Conservation (phyloP, 768 basidiomycete species). For the Termitomyces sp. region DNA sequence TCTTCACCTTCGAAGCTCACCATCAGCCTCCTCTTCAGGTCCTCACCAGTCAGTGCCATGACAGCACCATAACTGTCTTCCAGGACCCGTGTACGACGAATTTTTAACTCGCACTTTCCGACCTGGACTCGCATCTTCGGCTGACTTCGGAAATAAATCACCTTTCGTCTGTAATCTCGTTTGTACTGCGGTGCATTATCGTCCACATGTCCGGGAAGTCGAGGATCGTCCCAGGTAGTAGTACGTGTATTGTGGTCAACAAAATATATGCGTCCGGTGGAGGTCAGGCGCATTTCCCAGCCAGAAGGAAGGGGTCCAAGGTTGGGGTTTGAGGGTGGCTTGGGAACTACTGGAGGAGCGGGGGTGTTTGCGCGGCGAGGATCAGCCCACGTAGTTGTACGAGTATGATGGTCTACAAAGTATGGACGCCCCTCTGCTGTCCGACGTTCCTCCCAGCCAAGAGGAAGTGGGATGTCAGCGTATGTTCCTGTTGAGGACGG, state of each 20-base stretch:
- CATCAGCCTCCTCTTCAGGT: slow-evolving; percentile 69
- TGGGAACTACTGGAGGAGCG: slow-evolving; percentile 44
- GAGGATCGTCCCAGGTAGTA: slow-evolving; percentile 92
- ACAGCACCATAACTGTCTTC: slow-evolving; percentile 86
- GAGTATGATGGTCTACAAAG: slow-evolving; percentile 71
- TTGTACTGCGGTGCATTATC: slow-evolving; percentile 94
- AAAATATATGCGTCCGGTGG: slow-evolving; percentile 83
- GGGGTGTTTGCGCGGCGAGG: slow-evolving; percentile 63
- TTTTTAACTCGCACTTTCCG: slow-evolving; percentile 86
- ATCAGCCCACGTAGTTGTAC: slow-evolving; percentile 91
- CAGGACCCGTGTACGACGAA: slow-evolving; percentile 76
- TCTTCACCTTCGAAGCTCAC: slow-evolving; percentile 80
- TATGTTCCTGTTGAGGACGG: slow-evolving; percentile 38
- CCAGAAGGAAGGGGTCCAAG: slow-evolving; percentile 86
- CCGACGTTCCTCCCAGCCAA: slow-evolving; percentile 90
- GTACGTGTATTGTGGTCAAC: slow-evolving; percentile 91
- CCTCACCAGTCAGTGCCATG: slow-evolving; percentile 75
- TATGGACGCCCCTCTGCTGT: slow-evolving; percentile 82
- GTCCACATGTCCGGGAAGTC: slow-evolving; percentile 78
- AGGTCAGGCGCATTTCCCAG: slow-evolving; percentile 94
- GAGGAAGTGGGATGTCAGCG: slow-evolving; percentile 71
- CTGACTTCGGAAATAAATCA: slow-evolving; percentile 90
- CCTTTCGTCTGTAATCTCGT: slow-evolving; percentile 87
- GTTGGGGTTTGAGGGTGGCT: slow-evolving; percentile 52
- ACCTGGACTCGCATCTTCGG: slow-evolving; percentile 75